phyloP scores from a whole-genome alignment of 1,139 yeast genomes.

The Hansenula anomala region DNA sequence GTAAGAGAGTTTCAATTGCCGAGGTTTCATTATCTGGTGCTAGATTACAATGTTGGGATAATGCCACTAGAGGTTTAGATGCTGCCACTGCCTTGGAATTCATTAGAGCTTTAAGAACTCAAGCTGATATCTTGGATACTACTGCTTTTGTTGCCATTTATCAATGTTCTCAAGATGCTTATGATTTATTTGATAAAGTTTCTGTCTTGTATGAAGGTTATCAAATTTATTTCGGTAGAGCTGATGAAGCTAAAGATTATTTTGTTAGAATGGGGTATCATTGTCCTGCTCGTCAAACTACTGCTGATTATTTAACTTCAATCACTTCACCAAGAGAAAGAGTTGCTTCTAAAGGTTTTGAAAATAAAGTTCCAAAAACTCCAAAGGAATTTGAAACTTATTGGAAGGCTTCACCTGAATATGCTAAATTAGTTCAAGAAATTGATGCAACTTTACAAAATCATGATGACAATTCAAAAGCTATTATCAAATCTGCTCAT shows the following conservation, averaged over 20 bases:
- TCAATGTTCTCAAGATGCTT: conserved; percentile 79
- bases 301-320: conserved; percentile 79
- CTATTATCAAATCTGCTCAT: conserved; percentile 44
- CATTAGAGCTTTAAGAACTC: conserved; percentile 58
- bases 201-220: conserved; percentile 70
- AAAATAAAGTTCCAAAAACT: conserved; percentile 60
- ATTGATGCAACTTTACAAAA: conserved; percentile 29
- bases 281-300: conserved; percentile 73
- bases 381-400: conserved; percentile 64
- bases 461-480: conserved; percentile 6
- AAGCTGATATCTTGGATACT: conserved; percentile 52
- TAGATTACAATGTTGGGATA: conserved; percentile 68
- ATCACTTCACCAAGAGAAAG: conserved; percentile 73
- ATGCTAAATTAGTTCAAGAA: conserved; percentile 33
- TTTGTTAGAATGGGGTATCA: conserved; percentile 66
- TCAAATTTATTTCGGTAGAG: conserved; percentile 70
- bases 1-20: conserved; percentile 76
- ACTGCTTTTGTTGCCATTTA: conserved; percentile 75
- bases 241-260: conserved; percentile 51
- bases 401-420: conserved; percentile 65
- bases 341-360: conserved; percentile 47
- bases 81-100: conserved; percentile 77
- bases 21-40: conserved; percentile 62
- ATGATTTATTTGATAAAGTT: conserved; percentile 70
- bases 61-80: conserved; percentile 72